These are phyloP conservation scores for Talaromyces liani DNA, from an alignment of 495 filamentous ascomycete genomes.

Conservation along the genomic window DNA sequence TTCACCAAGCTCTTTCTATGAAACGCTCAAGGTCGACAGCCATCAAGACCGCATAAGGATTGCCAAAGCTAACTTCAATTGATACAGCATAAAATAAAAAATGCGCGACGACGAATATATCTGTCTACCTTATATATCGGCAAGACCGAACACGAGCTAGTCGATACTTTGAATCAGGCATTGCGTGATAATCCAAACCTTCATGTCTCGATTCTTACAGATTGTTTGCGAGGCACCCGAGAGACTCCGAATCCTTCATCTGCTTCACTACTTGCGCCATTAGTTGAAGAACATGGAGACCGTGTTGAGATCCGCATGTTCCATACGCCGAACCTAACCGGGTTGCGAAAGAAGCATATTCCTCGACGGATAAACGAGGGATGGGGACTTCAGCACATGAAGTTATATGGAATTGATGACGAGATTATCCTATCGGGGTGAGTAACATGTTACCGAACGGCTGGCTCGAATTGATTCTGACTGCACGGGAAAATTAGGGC, in stretches of 20 bases:
- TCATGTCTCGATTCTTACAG: constrained; percentile 85
- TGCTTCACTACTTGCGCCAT: constrained; percentile 78
- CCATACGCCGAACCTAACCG: constrained; percentile 93
- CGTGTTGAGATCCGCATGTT: constrained; percentile 96
- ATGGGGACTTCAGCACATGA: constrained; percentile 99
- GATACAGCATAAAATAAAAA: constrained; percentile 65
- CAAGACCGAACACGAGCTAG: constrained; percentile 84
- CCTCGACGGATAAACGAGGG: constrained; percentile 93
- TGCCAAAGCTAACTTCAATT: not conserved
- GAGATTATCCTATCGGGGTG: constrained; percentile 93
- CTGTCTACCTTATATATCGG: constrained; percentile 94
- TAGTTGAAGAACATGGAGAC: constrained; percentile 77
- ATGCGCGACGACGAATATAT: constrained; percentile 73
- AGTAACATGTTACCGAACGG: constrained; percentile 7
- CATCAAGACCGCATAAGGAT: constrained; percentile 13
- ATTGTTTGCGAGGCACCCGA: constrained; percentile 83
- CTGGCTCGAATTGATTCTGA: constrained; percentile 7
- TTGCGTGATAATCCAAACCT: constrained; percentile 73
- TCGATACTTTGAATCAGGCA: constrained; percentile 68
- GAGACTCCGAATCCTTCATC: constrained; percentile 83
- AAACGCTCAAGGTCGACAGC: constrained; percentile 65
- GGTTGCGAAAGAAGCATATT: constrained; percentile 71
- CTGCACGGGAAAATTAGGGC: constrained; percentile 42
- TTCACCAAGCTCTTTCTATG: constrained; percentile 78
- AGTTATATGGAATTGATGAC: constrained; percentile 93